Evolutionary conservation across 345 rosid genomes (phyloP).

Genomic region (Clausena lansium): DNA sequence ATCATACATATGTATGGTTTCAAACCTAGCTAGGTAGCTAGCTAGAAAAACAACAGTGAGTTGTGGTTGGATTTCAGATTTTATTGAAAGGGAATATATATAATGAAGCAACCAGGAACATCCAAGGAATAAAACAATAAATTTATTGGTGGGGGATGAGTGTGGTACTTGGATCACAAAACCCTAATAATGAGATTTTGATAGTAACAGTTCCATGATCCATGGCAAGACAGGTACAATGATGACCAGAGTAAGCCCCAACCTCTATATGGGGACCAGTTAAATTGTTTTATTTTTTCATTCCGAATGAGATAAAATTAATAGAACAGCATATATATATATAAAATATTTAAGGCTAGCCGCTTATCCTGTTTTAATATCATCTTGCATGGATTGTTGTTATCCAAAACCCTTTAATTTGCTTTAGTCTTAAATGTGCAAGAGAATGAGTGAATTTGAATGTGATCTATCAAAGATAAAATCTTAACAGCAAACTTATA

Average conservation of each 20-base stretch:
- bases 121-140: conserved; percentile 38
- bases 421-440: conserved; percentile 3
- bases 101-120: background rate
- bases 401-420: background rate
- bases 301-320: too few species aligned
- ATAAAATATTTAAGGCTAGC: conserved; percentile 26
- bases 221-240: conserved; percentile 57
- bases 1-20: background rate
- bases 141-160: conserved; percentile 11
- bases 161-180: conserved; percentile 50
- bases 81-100: conserved; percentile 13
- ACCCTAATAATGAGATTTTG: conserved; percentile 55
- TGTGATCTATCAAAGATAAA: background rate
- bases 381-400: background rate
- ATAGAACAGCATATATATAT: conserved; percentile 28
- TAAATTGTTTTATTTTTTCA: conserved; percentile 15
- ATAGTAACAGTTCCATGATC: conserved; percentile 75
- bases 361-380: conserved; percentile 8
- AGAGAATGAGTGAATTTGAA: background rate
- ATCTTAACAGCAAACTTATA: background rate
- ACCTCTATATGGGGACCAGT: conserved; percentile 54
- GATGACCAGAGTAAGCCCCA: conserved; percentile 37
- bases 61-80: background rate
- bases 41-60: background rate
- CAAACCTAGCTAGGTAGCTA: background rate